Evolutionary conservation across 2,329 filamentous ascomycete species (phyloP).

Genomic region (Diaporthe sp.): DNA sequence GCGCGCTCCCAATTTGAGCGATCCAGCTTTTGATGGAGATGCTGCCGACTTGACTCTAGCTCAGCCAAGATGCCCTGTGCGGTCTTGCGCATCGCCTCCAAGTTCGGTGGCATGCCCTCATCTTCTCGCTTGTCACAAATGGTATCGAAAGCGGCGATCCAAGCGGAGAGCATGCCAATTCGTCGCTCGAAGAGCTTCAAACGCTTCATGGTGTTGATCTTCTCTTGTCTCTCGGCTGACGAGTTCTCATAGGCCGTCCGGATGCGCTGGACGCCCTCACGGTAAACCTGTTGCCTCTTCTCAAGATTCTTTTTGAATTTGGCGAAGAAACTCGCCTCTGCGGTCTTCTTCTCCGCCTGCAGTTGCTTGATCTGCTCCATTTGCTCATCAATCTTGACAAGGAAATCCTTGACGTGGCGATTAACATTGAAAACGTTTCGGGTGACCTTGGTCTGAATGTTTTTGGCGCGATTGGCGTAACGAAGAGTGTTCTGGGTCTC

Average conservation of each 20-base stretch:
- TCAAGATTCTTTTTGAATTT: constrained; percentile 94
- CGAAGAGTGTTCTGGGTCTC: constrained; percentile 98
- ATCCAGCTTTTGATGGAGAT: constrained; percentile 87
- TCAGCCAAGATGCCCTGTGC: constrained; percentile 91
- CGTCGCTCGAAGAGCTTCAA: constrained; percentile 86
- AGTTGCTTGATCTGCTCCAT: constrained; percentile 97
- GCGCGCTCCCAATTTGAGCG: constrained; percentile 89
- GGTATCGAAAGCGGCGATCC: constrained; percentile 92
- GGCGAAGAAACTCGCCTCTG: constrained; percentile 82
- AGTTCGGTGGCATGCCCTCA: constrained; percentile 77
- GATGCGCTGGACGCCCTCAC: constrained; percentile 85
- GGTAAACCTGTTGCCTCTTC: constrained; percentile 81
- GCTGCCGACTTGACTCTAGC: constrained; percentile 89
- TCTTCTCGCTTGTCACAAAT: constrained; percentile 81
- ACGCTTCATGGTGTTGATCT: constrained; percentile 83
- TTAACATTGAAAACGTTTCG: constrained; percentile 99
- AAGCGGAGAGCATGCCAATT: constrained; percentile 87
- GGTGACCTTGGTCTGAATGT: constrained; percentile 99
- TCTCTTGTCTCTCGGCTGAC: constrained; percentile 81
- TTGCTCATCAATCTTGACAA: constrained; percentile 99
- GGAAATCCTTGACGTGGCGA: constrained; percentile 97
- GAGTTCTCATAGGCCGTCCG: constrained; percentile 88
- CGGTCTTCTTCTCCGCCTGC: constrained; percentile 91
- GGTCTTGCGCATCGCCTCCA: constrained; percentile 85
- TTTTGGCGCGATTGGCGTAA: constrained; percentile 98